Evolutionary conservation across 495 filamentous ascomycete genomes (phyloP).

Genomic region (Mycothermus thermophilus): DNA sequence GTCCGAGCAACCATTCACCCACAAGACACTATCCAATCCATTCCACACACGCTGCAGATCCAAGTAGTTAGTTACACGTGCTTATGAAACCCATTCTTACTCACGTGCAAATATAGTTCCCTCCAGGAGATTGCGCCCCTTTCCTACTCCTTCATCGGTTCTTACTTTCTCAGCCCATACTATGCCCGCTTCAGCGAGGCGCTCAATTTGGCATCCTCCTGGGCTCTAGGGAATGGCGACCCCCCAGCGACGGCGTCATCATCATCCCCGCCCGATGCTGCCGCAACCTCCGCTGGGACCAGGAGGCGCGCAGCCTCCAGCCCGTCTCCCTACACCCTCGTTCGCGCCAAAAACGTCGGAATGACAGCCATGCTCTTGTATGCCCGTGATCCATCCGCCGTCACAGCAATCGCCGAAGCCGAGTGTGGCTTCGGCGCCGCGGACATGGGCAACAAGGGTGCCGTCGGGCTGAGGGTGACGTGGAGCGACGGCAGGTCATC

Average conservation of each 20-base stretch:
- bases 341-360: slow-evolving; percentile 54
- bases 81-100: not conserved
- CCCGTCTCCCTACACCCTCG: slow-evolving; percentile 29
- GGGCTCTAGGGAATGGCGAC: slow-evolving; percentile 1
- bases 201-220: slow-evolving; percentile 48
- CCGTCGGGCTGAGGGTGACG: slow-evolving; percentile 61
- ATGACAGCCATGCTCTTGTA: slow-evolving; percentile 86
- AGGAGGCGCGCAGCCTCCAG: no score
- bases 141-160: slow-evolving; percentile 71
- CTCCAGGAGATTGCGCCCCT: slow-evolving; percentile 88
- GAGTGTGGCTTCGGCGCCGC: slow-evolving; percentile 69
- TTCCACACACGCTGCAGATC: no score
- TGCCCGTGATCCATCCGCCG: slow-evolving; percentile 38
- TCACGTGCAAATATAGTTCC: slow-evolving; percentile 30
- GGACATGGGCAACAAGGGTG: slow-evolving; percentile 91
- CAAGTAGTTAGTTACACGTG: no score
- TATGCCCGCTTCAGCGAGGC: slow-evolving; percentile 52
- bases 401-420: slow-evolving; percentile 51
- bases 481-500: slow-evolving; percentile 19
- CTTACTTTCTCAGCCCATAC: slow-evolving; percentile 63
- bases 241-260: not conserved
- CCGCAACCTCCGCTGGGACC: no score
- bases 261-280: not conserved
- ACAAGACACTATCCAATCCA: not conserved
- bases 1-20: no score